Percentiles rank a stretch among this genome's conserved stretches.
Evolutionary conservation across 2,329 filamentous ascomycete genomes (phyloP).

Genomic region (Rutstroemia sp.): DNA sequence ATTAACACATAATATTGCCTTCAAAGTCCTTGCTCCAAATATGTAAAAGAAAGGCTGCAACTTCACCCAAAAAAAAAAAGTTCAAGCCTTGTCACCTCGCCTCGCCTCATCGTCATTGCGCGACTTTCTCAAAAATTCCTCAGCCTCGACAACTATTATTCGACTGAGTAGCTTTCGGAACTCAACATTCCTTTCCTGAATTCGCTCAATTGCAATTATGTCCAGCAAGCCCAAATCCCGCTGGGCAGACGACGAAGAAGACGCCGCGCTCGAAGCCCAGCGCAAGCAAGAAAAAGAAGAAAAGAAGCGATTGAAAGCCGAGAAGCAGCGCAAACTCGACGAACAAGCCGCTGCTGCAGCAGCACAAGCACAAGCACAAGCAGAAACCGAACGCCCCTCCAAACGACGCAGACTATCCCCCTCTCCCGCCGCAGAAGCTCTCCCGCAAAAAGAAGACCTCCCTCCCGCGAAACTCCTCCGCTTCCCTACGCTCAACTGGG

Average conservation of each 20-base stretch:
- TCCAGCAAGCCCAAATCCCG: conserved; percentile 47
- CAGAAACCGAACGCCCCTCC: conserved; percentile 38
- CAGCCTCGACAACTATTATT: conserved; percentile 1
- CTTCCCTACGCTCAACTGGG: conserved; percentile 63
- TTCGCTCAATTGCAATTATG: neutral
- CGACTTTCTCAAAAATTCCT: neutral
- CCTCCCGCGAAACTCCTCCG: conserved; percentile 55
- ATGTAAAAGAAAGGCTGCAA: neutral
- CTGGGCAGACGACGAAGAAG: conserved; percentile 82
- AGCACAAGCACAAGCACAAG: conserved; percentile 31
- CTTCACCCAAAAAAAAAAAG: neutral
- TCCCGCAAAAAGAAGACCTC: conserved; percentile 25
- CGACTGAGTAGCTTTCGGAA: neutral
- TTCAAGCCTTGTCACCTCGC: conserved; percentile 4
- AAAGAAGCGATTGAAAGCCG: conserved; percentile 75
- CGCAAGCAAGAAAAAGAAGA: conserved; percentile 79
- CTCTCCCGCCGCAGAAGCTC: conserved; percentile 15
- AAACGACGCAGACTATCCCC: conserved; percentile 52
- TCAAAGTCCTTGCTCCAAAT: neutral
- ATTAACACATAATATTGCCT: conserved; percentile 12
- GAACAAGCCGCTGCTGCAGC: conserved; percentile 30
- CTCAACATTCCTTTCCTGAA: neutral
- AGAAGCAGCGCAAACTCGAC: conserved; percentile 67
- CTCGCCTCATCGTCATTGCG: conserved; percentile 3
- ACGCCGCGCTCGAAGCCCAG: conserved; percentile 64